These are phyloP conservation scores for Clavariopsis aquatica DNA, from an alignment of 495 filamentous ascomycete species.

Conservation along the genomic window DNA sequence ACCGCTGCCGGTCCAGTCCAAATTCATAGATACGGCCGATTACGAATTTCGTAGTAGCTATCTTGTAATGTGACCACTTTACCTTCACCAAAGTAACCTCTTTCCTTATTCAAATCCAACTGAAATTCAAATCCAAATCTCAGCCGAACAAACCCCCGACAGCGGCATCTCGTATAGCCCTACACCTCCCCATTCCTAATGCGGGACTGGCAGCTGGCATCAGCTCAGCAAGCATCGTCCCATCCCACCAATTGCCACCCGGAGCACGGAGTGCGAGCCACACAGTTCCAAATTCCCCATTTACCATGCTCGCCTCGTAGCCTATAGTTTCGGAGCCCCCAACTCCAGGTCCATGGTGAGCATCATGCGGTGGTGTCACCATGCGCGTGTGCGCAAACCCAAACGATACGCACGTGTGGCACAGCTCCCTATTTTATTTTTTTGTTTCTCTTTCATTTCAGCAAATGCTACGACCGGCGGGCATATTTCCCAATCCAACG, in stretches of 20 bases:
- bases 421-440: neutral
- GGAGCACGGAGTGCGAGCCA: neutral
- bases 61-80: neutral
- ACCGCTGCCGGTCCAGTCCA: neutral
- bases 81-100: neutral
- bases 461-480: neutral
- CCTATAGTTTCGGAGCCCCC: constrained; percentile 6
- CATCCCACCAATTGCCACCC: neutral
- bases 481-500: neutral
- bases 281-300: neutral
- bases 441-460: neutral
- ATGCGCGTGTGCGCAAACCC: neutral
- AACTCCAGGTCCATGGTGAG: neutral
- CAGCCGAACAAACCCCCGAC: neutral
- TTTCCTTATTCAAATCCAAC: neutral
- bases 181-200: too few relatives aligned
- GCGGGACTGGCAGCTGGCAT: neutral
- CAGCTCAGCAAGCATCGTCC: neutral
- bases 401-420: neutral
- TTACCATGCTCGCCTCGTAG: too few relatives aligned
- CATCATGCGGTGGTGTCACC: neutral
- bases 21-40: neutral
- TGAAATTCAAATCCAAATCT: too few relatives aligned
- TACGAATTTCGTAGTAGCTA: neutral
- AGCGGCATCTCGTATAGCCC: neutral